A percentile compares a stretch with the other conserved stretches of the same genome.
These are phyloP conservation scores for Pisolithus tinctorius DNA, from an alignment of 768 basidiomycete species.

Conservation along the genomic window DNA sequence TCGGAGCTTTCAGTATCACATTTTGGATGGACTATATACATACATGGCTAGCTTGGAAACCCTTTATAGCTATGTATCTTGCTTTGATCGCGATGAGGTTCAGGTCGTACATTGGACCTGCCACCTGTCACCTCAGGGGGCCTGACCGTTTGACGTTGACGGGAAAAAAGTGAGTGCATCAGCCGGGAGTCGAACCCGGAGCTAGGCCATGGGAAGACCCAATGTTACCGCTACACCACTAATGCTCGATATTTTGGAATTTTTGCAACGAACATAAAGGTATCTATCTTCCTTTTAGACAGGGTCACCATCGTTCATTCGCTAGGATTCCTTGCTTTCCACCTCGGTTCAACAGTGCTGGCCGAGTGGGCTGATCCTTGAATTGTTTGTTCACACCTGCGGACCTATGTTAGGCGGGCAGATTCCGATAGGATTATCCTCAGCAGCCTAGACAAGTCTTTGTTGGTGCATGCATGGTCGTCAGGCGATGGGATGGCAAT, in stretches of 20 bases:
- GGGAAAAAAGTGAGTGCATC: slow-evolving; percentile 28
- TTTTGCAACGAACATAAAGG: neutral
- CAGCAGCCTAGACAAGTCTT: neutral
- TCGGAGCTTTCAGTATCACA: neutral
- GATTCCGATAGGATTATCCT: neutral
- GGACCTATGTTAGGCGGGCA: neutral
- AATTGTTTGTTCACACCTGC: too few species aligned
- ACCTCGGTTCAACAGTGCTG: too few species aligned
- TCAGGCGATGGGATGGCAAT: neutral
- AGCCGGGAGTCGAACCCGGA: slow-evolving; percentile 56
- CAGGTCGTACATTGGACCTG: neutral
- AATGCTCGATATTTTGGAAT: slow-evolving; percentile 17
- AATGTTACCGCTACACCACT: slow-evolving; percentile 83
- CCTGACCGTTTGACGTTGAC: neutral
- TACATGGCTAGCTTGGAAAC: neutral
- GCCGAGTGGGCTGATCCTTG: too few species aligned
- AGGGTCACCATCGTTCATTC: neutral
- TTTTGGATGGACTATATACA: neutral
- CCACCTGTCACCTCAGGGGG: too few species aligned
- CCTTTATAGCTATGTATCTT: neutral
- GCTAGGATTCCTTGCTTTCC: too few species aligned
- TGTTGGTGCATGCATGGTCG: neutral
- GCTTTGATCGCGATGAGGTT: neutral
- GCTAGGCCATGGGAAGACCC: slow-evolving; percentile 76
- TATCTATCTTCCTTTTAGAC: neutral